phyloP scores from a whole-genome alignment of 2,329 filamentous ascomycete genomes.

The Neofusicoccum sp. region DNA sequence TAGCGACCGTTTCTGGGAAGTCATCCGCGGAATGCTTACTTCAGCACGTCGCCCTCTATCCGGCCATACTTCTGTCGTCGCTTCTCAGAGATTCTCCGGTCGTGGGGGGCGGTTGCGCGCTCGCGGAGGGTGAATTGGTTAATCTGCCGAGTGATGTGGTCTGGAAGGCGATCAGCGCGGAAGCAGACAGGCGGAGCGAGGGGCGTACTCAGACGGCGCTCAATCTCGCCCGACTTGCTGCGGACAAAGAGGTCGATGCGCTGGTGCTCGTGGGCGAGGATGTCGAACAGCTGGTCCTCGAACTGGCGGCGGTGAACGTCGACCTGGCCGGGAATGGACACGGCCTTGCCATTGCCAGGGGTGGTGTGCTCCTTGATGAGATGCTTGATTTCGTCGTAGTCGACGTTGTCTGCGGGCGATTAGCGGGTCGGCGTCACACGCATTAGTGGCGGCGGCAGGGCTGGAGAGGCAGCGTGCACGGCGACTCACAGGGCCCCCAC shows the following conservation, averaged over 20 bases:
- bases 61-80: conserved; percentile 51
- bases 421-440: conserved; percentile 23
- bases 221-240: conserved; percentile 78
- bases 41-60: conserved; percentile 51
- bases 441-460: background rate
- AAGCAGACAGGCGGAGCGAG: conserved; percentile 21
- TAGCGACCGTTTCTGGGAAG: conserved; percentile 20
- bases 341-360: conserved; percentile 65
- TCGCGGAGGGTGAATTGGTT: conserved; percentile 29
- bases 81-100: conserved; percentile 38
- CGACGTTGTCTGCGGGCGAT: conserved; percentile 68
- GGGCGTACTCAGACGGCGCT: conserved; percentile 63
- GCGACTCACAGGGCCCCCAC: conserved; percentile 69
- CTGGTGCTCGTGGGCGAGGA: conserved; percentile 72
- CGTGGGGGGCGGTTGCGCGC: conserved; percentile 2
- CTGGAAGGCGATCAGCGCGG: conserved; percentile 20
- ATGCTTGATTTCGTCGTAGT: conserved; percentile 84
- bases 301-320: conserved; percentile 59
- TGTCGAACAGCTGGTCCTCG: conserved; percentile 67
- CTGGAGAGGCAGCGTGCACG: background rate
- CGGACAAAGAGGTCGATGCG: conserved; percentile 75
- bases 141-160: conserved; percentile 41
- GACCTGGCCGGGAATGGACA: conserved; percentile 70
- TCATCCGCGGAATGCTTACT: conserved; percentile 27
- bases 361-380: conserved; percentile 80